A percentile compares a stretch with the other conserved stretches of the same genome.
Conservation (phyloP, 805 yeast genomes). For the Starmerella sirachaensis region DNA sequence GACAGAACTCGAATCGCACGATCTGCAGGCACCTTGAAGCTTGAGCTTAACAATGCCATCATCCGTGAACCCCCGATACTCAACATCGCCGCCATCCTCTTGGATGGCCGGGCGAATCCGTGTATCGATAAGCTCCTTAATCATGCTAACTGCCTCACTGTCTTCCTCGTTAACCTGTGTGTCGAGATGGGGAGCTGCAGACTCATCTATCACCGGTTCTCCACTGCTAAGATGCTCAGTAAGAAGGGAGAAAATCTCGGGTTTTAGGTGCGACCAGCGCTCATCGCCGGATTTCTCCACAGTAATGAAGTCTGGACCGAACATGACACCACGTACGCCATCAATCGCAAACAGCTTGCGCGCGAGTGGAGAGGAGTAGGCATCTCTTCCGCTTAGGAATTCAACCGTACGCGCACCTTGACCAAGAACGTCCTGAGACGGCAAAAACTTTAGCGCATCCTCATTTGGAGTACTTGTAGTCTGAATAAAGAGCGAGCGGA, state of each 20-base stretch:
- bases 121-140: slow-evolving; percentile 83
- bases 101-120: slow-evolving; percentile 95
- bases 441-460: slow-evolving; percentile 72
- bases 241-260: slow-evolving; percentile 42
- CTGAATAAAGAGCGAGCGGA: slow-evolving; percentile 39
- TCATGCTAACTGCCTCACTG: slow-evolving; percentile 72
- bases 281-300: slow-evolving; percentile 51
- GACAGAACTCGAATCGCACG: slow-evolving; percentile 82
- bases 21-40: slow-evolving; percentile 89
- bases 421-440: slow-evolving; percentile 58
- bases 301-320: slow-evolving; percentile 75
- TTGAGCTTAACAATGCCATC: slow-evolving; percentile 82
- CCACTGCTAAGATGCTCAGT: slow-evolving; percentile 37
- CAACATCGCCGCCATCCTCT: slow-evolving; percentile 97
- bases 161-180: slow-evolving; percentile 51
- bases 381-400: slow-evolving; percentile 63
- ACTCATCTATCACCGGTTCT: slow-evolving; percentile 39
- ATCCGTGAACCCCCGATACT: slow-evolving; percentile 73
- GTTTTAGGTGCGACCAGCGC: slow-evolving; percentile 63
- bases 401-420: slow-evolving; percentile 52
- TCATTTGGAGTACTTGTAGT: slow-evolving; percentile 80
- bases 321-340: slow-evolving; percentile 64
- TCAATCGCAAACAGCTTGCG: slow-evolving; percentile 61
- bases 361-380: slow-evolving; percentile 64
- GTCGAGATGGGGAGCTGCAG: slow-evolving; percentile 29